A percentile compares a stretch with the other conserved stretches of the same genome.
These are phyloP conservation scores for Bidens hawaiensis DNA, from an alignment of 140 eudicot genomes.

Conservation along the genomic window DNA sequence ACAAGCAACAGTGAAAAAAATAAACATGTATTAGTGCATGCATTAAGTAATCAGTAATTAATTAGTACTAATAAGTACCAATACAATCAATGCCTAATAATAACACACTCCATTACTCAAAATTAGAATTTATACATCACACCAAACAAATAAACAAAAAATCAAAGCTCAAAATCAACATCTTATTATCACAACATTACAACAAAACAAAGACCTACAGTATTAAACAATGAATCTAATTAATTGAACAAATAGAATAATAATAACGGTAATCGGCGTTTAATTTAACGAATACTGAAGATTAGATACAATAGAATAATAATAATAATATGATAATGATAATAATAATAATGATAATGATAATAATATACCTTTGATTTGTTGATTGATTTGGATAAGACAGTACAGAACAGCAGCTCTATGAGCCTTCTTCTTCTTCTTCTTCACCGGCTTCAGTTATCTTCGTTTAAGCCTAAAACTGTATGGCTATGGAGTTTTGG, in stretches of 20 bases:
- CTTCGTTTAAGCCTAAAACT: conserved; percentile 76
- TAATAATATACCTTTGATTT: conserved; percentile 17
- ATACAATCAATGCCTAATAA: not conserved
- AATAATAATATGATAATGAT: no score
- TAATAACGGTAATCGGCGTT: not conserved
- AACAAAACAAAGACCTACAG: not conserved
- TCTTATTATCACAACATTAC: not conserved
- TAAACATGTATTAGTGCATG: not conserved
- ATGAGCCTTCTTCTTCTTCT: conserved; percentile 55
- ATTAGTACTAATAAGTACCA: no score
- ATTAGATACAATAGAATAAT: no score
- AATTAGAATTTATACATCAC: conserved; percentile 17
- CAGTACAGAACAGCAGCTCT: conserved; percentile 2
- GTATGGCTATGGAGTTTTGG: conserved; percentile 23
- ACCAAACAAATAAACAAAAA: not conserved
- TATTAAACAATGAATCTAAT: conserved; percentile 5
- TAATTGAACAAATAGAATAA: not conserved
- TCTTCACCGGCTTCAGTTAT: conserved; percentile 60
- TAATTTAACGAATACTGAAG: conserved; percentile 3
- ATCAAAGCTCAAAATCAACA: not conserved
- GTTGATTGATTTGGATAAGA: conserved; percentile 23
- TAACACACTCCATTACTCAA: not conserved
- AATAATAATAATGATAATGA: no score
- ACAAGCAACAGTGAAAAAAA: no score
- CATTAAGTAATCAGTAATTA: not conserved